phyloP scores from a whole-genome alignment of 225 moss, liverwort and hornwort species.

The Climacium dendroides region DNA sequence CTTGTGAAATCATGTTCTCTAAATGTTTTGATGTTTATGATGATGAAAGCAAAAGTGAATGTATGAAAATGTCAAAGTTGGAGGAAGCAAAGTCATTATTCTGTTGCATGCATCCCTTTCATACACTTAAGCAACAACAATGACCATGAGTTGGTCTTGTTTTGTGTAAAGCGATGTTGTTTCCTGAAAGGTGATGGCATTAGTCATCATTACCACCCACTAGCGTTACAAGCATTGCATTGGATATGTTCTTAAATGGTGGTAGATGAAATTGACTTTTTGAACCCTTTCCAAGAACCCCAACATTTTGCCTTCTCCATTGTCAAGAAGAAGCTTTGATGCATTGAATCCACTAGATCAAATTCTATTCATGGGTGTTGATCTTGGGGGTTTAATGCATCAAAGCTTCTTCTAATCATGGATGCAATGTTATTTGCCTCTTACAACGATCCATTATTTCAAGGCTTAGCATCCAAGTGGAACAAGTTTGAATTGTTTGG shows the following conservation, averaged over 20 bases:
- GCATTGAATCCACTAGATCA: background rate
- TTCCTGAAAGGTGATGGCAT: background rate
- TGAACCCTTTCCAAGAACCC: background rate
- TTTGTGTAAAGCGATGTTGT: no score
- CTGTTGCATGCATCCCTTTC: no score
- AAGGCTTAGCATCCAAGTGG: background rate
- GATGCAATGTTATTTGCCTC: background rate
- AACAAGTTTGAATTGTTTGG: background rate
- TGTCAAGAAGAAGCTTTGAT: slow-evolving; percentile 8
- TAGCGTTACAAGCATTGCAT: background rate
- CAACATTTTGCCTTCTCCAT: background rate
- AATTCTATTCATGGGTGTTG: background rate
- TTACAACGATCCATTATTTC: no score
- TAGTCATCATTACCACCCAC: background rate
- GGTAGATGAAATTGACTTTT: background rate
- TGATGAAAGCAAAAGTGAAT: no score
- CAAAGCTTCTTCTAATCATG: no score
- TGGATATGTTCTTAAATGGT: no score
- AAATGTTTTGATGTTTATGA: no score
- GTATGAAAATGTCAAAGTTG: no score
- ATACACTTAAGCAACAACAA: no score
- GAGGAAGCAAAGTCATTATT: no score
- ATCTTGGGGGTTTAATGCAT: no score
- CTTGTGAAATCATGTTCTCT: background rate
- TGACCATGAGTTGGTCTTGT: background rate